Evolutionary conservation across 2,329 filamentous ascomycete genomes (phyloP), one percentile per base, ranked within the genome.

Genomic region (Penicillium freii): DNA sequence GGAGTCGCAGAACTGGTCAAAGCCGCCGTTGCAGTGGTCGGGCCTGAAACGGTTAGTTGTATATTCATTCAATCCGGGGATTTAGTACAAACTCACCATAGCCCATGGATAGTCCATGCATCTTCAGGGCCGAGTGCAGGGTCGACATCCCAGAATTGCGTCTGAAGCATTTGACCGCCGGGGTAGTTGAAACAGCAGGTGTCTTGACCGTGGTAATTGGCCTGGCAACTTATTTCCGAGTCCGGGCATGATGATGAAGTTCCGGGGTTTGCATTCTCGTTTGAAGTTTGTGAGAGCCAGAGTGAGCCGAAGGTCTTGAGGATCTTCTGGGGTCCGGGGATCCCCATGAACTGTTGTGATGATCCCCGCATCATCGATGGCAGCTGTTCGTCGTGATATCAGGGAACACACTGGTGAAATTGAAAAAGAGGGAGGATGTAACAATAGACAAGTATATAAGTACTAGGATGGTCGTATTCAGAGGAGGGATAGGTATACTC

Each of bases 181-280:
- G 88, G 88, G 23, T 84, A 80, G 67, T 89, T 89, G 77, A 91
- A 89, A 75, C 89, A 92, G 77, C 89, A 92, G 7, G 86, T 82
- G 67, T 91, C 80, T 50, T 80, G 71, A n/a, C 84, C 81, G 8
- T 75, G 73, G 3, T 84, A 84, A 6, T 81, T 83, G 67, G 87
- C 87, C 56, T 86, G 82, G 68, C 88, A 91, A 65, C 85, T 88
- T 51, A 87, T 69, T 59, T 77, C 73, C 4, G 70, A 62, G 15
- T 66, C 64, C 19, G 73, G 62, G 55, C 75, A 77, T 54, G 71
- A 62, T n/a, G 55, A 60, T 17, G 58, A 56, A 49, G 53, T 59
- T 39, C 46, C 57, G 17, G 46, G 58, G 29, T 21, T 33, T 27
- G 29, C 27, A 36, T 36, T 60, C 43, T 57, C 57, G 44, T 46